phyloP scores from a whole-genome alignment of 2,329 filamentous ascomycete genomes.

The Talaromyces sp. region DNA sequence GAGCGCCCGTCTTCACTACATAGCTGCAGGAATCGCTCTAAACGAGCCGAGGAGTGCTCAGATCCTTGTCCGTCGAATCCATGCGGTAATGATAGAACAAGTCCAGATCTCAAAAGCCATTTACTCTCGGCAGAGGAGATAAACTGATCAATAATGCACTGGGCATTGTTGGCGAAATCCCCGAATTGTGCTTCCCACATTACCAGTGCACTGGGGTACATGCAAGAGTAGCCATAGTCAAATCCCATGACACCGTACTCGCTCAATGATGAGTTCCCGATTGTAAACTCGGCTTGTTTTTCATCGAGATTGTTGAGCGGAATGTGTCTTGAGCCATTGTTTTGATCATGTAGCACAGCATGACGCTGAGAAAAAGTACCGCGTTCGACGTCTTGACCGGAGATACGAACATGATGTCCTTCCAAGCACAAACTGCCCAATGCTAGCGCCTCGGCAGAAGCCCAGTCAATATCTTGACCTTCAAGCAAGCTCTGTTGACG shows the following conservation, averaged over 20 bases:
- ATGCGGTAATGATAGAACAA: conserved; percentile 93
- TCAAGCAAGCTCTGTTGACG: conserved; percentile 88
- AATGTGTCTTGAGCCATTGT: conserved; percentile 86
- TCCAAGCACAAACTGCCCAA: conserved; percentile 87
- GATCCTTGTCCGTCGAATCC: conserved; percentile 97
- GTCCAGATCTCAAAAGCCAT: conserved; percentile 94
- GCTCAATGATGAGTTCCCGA: conserved; percentile 87
- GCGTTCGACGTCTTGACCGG: conserved; percentile 97
- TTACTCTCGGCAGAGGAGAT: conserved; percentile 94
- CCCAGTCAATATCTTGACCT: conserved; percentile 93
- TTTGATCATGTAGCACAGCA: conserved; percentile 94
- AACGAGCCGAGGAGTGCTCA: conserved; percentile 92
- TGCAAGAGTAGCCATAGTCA: conserved; percentile 96
- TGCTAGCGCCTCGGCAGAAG: conserved; percentile 90
- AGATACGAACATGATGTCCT: conserved; percentile 93
- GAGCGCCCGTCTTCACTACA: conserved; percentile 94
- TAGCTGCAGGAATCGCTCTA: conserved; percentile 94
- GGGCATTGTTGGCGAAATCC: conserved; percentile 98
- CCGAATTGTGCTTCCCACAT: conserved; percentile 99
- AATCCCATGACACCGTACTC: conserved; percentile 80
- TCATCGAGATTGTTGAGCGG: conserved; percentile 84
- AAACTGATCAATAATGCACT: conserved; percentile 98
- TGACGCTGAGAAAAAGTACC: conserved; percentile 98
- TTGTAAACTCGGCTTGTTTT: conserved; percentile 91
- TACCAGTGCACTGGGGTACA: conserved; percentile 90